Percentiles rank a stretch among this genome's conserved stretches.
phyloP scores from a whole-genome alignment of 164 flowering plant species.

The Aristolochia contorta region DNA sequence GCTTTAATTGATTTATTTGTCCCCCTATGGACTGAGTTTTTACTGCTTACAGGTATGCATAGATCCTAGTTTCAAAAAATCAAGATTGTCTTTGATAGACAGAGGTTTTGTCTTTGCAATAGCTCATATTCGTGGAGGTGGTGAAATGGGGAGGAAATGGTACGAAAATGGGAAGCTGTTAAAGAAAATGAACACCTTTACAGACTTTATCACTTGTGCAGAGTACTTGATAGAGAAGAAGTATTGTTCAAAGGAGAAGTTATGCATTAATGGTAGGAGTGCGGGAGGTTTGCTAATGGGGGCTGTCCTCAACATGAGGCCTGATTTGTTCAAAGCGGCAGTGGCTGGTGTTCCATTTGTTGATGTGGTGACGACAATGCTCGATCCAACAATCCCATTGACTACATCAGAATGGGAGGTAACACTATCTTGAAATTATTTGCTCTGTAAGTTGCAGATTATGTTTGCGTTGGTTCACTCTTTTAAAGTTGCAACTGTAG shows the following conservation, averaged over 20 bases:
- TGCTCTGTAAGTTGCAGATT: too few relatives aligned
- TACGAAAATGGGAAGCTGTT: constrained; percentile 89
- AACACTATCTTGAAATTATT: neutral
- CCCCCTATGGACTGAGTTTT: too few relatives aligned
- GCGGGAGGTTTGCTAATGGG: constrained; percentile 97
- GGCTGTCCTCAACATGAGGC: constrained; percentile 88
- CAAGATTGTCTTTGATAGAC: constrained; percentile 78
- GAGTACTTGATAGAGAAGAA: constrained; percentile 63
- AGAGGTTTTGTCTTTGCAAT: constrained; percentile 77
- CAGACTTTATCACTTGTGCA: constrained; percentile 78
- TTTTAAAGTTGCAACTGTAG: constrained; percentile 21
- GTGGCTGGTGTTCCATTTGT: constrained; percentile 93
- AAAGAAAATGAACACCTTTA: constrained; percentile 81
- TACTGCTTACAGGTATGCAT: constrained; percentile 40
- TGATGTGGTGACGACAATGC: constrained; percentile 97
- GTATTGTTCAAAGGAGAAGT: constrained; percentile 69
- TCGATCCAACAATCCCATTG: constrained; percentile 31
- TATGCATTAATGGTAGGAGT: constrained; percentile 84
- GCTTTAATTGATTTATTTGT: too few relatives aligned
- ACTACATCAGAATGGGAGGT: constrained; percentile 33
- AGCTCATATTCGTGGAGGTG: constrained; percentile 95
- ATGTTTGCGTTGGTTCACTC: too few relatives aligned
- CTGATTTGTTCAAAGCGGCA: constrained; percentile 82
- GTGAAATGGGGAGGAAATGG: constrained; percentile 99
- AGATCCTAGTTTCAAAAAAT: constrained; percentile 62